Base-by-base conservation (phyloP, 2,329 filamentous ascomycete species). In the Pseudocercospora fijiensis region DNA sequence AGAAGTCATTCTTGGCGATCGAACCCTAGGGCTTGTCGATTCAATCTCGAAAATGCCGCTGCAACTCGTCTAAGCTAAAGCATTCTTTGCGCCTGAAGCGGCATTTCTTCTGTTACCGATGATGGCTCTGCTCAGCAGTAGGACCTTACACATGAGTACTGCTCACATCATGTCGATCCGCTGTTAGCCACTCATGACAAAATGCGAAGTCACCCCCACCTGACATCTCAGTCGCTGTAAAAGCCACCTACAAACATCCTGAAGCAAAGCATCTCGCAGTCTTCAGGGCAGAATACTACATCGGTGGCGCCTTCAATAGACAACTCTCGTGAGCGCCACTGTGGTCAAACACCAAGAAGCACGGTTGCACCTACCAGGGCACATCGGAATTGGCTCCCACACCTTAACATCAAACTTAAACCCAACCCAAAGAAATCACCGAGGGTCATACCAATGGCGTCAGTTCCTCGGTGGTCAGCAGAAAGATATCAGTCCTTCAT, bases 381-480 rank as follows among this genome's bases (percentile, higher is more conserved):
- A 22, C 16, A 13, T n/a, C 45, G 11, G 11, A 51, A 30, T 47
- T 62, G 60, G 53, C 26, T 58, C 24, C 58, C 16, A 62, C 60
- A 56, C 37, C 60, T 43, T 30, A 20, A 45, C 18, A 33, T 28
- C 27, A 49, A 59, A 28, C 28, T 43, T 30, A 53, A 51, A 52
- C 43, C n/a, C 18, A 45, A 62, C 20, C 43, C 26, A 58, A 41
- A 13, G 13, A 22, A 20, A 45, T 20, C 56, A 63, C 61, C 61
- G 33, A 55, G 61, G 57, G 20, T 13, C 9, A 30, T 45, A 47
- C 27, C 58, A 45, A 22, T 58, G 57, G 53, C 37, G 60, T 52
- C 28, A 45, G 37, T 43, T 33, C 47, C 24, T 51, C 47, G 57
- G 56, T 30, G 43, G 26, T 51, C 26, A 58, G 57, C 58, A 49